Conservation (phyloP, 129 eudicot genomes). For the Centaurea solstitialis region DNA sequence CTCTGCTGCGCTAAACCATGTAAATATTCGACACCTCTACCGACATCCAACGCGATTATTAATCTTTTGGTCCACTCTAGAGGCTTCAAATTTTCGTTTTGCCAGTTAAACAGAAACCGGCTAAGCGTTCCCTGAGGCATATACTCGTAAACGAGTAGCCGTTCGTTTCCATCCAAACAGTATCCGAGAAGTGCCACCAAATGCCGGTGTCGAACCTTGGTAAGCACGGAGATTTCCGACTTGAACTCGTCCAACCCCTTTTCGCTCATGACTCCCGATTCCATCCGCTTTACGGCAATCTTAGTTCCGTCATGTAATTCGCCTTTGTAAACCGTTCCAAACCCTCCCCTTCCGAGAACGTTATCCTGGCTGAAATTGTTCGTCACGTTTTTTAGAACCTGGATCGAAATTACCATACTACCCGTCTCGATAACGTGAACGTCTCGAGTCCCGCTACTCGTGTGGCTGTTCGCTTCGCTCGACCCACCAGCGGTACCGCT, state of each 20-base stretch:
- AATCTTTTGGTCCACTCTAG: slow-evolving; percentile 38
- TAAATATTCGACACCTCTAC: slow-evolving; percentile 40
- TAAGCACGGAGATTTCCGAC: slow-evolving; percentile 82
- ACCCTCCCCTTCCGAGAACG: slow-evolving; percentile 93
- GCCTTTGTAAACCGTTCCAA: slow-evolving; percentile 95
- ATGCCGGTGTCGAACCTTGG: slow-evolving; percentile 88
- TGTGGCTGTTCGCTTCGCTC: slow-evolving; percentile 52
- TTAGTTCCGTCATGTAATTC: slow-evolving; percentile 91
- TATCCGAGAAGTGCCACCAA: slow-evolving; percentile 90
- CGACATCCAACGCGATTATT: slow-evolving; percentile 38
- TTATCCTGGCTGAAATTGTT: slow-evolving; percentile 75
- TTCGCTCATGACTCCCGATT: slow-evolving; percentile 61
- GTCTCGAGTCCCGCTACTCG: slow-evolving; percentile 48
- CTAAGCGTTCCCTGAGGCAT: slow-evolving; percentile 98
- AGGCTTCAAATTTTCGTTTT: slow-evolving; percentile 36
- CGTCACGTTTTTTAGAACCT: slow-evolving; percentile 73
- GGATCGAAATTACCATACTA: slow-evolving; percentile 74
- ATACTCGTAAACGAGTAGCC: slow-evolving; percentile 77
- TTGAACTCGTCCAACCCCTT: slow-evolving; percentile 79
- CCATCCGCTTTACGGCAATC: slow-evolving; percentile 96
- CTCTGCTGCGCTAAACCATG: slow-evolving; percentile 45
- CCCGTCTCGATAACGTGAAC: slow-evolving; percentile 69
- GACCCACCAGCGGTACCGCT: slow-evolving; percentile 32
- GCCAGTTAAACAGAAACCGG: slow-evolving; percentile 75
- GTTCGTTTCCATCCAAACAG: slow-evolving; percentile 72